A percentile compares a stretch with the other conserved stretches of the same genome.
Conservation (phyloP, 1,139 yeast genomes). For the Hyphopichia wangnamkhiaoensis region DNA sequence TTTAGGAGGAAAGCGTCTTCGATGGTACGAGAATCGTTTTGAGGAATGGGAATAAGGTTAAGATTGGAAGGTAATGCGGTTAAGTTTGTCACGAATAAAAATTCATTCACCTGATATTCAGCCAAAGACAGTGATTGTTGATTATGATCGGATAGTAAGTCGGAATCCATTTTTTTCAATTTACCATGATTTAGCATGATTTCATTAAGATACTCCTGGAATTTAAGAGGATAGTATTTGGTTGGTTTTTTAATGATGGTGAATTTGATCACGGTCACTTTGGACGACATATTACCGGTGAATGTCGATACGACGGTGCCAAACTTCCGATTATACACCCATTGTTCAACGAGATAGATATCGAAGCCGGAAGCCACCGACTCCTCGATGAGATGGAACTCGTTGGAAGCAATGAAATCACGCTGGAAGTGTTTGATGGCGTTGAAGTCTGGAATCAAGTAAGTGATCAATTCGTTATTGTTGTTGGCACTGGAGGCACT, state of each 20-base stretch:
- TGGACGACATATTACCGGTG: slow-evolving; percentile 76
- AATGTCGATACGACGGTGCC: slow-evolving; percentile 74
- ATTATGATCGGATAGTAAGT: slow-evolving; percentile 6
- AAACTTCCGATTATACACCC: slow-evolving; percentile 75
- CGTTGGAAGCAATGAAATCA: slow-evolving; percentile 38
- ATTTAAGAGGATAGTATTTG: slow-evolving; percentile 56
- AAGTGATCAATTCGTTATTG: slow-evolving; percentile 36
- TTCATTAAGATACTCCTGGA: slow-evolving; percentile 66
- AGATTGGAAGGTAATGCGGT: slow-evolving; percentile 77
- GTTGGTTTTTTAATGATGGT: slow-evolving; percentile 57
- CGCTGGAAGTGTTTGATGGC: slow-evolving; percentile 51
- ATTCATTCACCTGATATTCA: slow-evolving; percentile 21
- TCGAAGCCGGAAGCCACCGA: slow-evolving; percentile 71
- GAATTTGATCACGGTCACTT: slow-evolving; percentile 61
- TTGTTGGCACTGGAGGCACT: slow-evolving; percentile 3
- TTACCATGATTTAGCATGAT: slow-evolving; percentile 60
- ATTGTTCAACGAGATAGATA: slow-evolving; percentile 87
- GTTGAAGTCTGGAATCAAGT: slow-evolving; percentile 51
- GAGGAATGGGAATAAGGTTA: slow-evolving; percentile 67
- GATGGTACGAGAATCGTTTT: slow-evolving; percentile 57
- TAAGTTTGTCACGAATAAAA: slow-evolving; percentile 76
- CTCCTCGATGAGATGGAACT: slow-evolving; percentile 42
- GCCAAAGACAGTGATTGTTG: background rate
- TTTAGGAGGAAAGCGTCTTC: slow-evolving; percentile 67
- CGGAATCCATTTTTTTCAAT: slow-evolving; percentile 34